Percentiles rank a stretch among this genome's conserved stretches.
Conservation (phyloP, 768 basidiomycete genomes). For the Leucosporidium yakuticum region DNA sequence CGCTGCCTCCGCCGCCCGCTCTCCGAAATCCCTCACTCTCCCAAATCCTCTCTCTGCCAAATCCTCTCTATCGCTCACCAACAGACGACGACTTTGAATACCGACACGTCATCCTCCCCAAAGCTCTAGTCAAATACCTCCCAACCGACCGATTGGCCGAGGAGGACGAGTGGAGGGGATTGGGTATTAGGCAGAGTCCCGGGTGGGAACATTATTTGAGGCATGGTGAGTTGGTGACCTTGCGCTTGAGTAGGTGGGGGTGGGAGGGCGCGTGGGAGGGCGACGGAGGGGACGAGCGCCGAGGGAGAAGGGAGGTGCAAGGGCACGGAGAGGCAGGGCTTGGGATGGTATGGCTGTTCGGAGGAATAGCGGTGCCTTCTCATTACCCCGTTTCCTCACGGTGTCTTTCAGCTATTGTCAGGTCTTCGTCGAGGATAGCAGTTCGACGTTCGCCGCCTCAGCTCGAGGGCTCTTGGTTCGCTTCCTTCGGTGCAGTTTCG, state of each 20-base stretch:
- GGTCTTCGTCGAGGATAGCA: too few species aligned
- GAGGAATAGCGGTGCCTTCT: too few species aligned
- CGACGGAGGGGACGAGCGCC: not conserved
- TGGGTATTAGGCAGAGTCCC: constrained; percentile 90
- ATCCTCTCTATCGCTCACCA: not conserved
- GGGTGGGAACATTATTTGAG: constrained; percentile 80
- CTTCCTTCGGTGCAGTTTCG: too few species aligned
- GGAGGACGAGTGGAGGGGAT: constrained; percentile 90
- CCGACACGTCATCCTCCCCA: constrained; percentile 85
- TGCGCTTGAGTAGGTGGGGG: not conserved
- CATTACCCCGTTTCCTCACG: too few species aligned
- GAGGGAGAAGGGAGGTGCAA: not conserved
- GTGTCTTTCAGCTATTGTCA: too few species aligned
- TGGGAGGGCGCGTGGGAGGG: not conserved
- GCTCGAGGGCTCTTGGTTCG: too few species aligned
- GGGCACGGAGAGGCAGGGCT: not conserved
- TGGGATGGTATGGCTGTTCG: not conserved
- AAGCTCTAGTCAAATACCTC: constrained; percentile 85
- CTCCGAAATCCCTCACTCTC: not conserved
- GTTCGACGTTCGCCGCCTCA: too few species aligned
- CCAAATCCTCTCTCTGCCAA: not conserved
- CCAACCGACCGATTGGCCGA: constrained; percentile 77
- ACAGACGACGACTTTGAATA: constrained; percentile 35
- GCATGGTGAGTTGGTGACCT: constrained; percentile 9
- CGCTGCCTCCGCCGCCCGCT: not conserved